These are phyloP conservation scores for Coemansia umbellata DNA, from an alignment of 192 early-diverging fungal species.

Conservation along the genomic window DNA sequence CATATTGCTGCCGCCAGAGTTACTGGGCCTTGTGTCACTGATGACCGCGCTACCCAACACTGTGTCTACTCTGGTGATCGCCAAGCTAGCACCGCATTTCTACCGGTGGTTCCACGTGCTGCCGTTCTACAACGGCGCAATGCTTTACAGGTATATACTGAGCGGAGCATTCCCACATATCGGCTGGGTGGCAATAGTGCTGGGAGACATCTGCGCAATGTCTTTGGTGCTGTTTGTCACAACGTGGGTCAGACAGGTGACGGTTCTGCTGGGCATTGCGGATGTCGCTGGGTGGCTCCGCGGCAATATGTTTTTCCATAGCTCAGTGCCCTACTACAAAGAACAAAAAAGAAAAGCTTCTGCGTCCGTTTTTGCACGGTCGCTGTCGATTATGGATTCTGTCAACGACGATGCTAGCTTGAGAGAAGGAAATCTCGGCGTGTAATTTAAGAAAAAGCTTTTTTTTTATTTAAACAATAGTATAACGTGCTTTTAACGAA, in stretches of 20 bases:
- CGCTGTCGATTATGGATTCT: too few relatives aligned
- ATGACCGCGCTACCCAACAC: constrained; percentile 29
- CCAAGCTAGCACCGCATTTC: constrained; percentile 40
- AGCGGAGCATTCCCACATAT: constrained; percentile 43
- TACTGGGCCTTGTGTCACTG: constrained; percentile 14
- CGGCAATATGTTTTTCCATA: constrained; percentile 15
- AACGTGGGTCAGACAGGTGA: constrained; percentile 18
- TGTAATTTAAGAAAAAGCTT: constrained; percentile 4
- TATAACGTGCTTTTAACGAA: too few relatives aligned
- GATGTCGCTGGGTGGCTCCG: constrained; percentile 28
- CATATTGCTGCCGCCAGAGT: constrained; percentile 16
- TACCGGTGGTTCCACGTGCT: constrained; percentile 43
- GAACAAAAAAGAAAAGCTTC: neutral
- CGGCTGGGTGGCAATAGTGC: constrained; percentile 31
- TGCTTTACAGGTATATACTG: constrained; percentile 33
- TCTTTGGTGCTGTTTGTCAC: constrained; percentile 19
- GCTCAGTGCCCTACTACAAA: constrained; percentile 24
- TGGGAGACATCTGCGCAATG: constrained; percentile 41
- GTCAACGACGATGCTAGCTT: constrained; percentile 4
- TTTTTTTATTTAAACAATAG: too few relatives aligned
- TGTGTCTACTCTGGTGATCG: constrained; percentile 28
- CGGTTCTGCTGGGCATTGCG: constrained; percentile 5
- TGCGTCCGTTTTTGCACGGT: too few relatives aligned
- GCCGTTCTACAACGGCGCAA: constrained; percentile 52
- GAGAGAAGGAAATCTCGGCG: constrained; percentile 11